phyloP scores from a whole-genome alignment of 768 basidiomycete genomes.

The Suillus bovinus region DNA sequence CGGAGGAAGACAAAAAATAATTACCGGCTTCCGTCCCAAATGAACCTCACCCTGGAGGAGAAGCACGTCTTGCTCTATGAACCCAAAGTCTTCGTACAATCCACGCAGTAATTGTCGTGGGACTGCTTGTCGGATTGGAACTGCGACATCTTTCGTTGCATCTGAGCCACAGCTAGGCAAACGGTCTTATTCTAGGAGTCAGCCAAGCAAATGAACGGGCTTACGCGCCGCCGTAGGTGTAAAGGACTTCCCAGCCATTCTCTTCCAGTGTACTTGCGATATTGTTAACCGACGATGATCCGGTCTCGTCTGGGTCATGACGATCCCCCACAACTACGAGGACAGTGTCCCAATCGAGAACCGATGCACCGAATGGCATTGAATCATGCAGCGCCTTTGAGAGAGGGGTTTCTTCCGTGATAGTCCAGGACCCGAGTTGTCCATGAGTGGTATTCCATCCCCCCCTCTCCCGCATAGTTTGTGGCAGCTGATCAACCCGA shows the following conservation, averaged over 20 bases:
- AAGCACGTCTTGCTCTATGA: constrained; percentile 37
- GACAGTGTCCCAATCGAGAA: constrained; percentile 28
- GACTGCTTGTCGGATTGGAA: constrained; percentile 35
- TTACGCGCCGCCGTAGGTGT: constrained; percentile 43
- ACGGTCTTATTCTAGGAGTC: constrained; percentile 2
- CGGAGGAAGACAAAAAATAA: constrained; percentile 3
- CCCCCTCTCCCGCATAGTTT: constrained; percentile 33
- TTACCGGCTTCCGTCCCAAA: constrained; percentile 38
- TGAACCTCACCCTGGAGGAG: constrained; percentile 42
- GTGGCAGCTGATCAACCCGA: constrained; percentile 39
- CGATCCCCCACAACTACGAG: constrained; percentile 20
- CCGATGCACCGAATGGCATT: constrained; percentile 14
- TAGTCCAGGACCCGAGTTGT: constrained; percentile 17
- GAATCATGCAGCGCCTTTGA: constrained; percentile 17
- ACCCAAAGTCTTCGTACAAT: constrained; percentile 38
- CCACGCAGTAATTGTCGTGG: constrained; percentile 37
- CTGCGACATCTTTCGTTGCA: constrained; percentile 38
- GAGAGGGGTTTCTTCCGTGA: constrained; percentile 20
- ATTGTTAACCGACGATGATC: constrained; percentile 24
- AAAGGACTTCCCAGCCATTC: constrained; percentile 42
- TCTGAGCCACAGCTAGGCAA: constrained; percentile 38
- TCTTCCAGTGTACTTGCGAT: constrained; percentile 34
- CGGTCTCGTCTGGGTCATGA: constrained; percentile 20
- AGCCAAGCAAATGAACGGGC: constrained; percentile 17
- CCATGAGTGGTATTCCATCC: constrained; percentile 26